Evolutionary conservation across 768 basidiomycete species (phyloP).

Genomic region (Russula sp.): DNA sequence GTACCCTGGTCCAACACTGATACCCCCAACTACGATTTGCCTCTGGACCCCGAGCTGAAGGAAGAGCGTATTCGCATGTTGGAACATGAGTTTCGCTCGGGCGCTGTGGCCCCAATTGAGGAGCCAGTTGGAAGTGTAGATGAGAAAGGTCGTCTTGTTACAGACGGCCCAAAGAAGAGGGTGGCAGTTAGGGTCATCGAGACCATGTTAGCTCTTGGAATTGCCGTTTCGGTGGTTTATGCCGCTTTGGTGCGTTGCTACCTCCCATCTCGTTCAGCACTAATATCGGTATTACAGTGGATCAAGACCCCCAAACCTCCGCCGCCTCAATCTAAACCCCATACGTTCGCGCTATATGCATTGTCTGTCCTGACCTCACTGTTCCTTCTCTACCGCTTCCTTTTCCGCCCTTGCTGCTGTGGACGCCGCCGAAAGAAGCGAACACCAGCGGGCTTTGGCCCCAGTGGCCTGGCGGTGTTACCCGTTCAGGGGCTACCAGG

Average conservation of each 20-base stretch:
- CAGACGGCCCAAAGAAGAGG: slow-evolving; percentile 62
- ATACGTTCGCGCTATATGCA: slow-evolving; percentile 56
- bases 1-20: slow-evolving; percentile 53
- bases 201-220: slow-evolving; percentile 49
- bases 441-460: slow-evolving; percentile 30
- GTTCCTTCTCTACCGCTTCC: slow-evolving; percentile 52
- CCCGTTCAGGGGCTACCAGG: slow-evolving; percentile 55
- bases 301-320: slow-evolving; percentile 53
- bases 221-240: slow-evolving; percentile 57
- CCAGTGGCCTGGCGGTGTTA: slow-evolving; percentile 55
- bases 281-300: slow-evolving; percentile 39
- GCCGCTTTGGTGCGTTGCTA: slow-evolving; percentile 51
- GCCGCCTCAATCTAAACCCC: slow-evolving; percentile 54
- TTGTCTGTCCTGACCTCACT: slow-evolving; percentile 54
- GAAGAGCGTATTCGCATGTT: slow-evolving; percentile 71
- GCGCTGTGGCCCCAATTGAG: slow-evolving; percentile 36
- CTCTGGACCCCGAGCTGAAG: slow-evolving; percentile 52
- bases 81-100: slow-evolving; percentile 55
- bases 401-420: slow-evolving; percentile 58
- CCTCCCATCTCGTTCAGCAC: neutral
- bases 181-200: slow-evolving; percentile 47
- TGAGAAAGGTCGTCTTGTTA: slow-evolving; percentile 55
- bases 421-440: slow-evolving; percentile 37
- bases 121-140: slow-evolving; percentile 59
- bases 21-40: slow-evolving; percentile 43